These are phyloP conservation scores for Staphylotrichum longicolle DNA, from an alignment of 495 filamentous ascomycete species.

Conservation along the genomic window DNA sequence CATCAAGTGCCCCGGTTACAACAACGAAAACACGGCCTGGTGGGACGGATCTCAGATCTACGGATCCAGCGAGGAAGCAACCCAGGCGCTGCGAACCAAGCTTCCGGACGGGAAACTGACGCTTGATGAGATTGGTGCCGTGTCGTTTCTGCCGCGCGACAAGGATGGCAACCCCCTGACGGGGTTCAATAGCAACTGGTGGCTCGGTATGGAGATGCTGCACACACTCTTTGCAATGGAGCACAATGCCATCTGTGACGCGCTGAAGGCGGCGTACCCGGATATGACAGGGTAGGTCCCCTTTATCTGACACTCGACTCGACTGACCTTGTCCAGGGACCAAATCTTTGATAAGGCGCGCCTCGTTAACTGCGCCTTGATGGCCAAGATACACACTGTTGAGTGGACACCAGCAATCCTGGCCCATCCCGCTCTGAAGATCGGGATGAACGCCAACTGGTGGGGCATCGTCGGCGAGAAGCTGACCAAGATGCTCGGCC, in stretches of 20 bases:
- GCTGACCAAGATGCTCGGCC: slow-evolving; percentile 40
- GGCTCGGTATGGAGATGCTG: slow-evolving; percentile 43
- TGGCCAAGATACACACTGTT: slow-evolving; percentile 50
- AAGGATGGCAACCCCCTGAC: slow-evolving; percentile 35
- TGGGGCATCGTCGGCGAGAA: slow-evolving; percentile 45
- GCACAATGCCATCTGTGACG: slow-evolving; percentile 44
- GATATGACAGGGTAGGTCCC: slow-evolving; percentile 5
- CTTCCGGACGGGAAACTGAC: slow-evolving; percentile 37
- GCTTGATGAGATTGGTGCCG: slow-evolving; percentile 26
- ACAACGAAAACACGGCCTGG: slow-evolving; percentile 44
- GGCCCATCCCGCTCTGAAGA: slow-evolving; percentile 40
- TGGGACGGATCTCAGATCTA: slow-evolving; percentile 50
- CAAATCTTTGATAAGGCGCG: slow-evolving; percentile 46
- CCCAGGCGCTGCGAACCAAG: slow-evolving; percentile 32
- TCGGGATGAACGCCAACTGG: slow-evolving; percentile 45
- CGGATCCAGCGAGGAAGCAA: slow-evolving; percentile 39
- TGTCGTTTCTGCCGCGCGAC: slow-evolving; percentile 40
- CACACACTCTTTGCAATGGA: slow-evolving; percentile 48
- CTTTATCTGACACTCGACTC: not conserved
- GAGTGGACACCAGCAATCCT: slow-evolving; percentile 50
- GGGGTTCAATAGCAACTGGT: slow-evolving; percentile 48
- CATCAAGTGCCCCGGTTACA: slow-evolving; percentile 37
- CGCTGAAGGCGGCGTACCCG: slow-evolving; percentile 33
- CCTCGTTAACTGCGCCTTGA: slow-evolving; percentile 46
- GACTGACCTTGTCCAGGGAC: slow-evolving; percentile 19